Percentiles rank a stretch among this genome's conserved stretches.
phyloP scores from a whole-genome alignment of 2,329 filamentous ascomycete species.

The Herpotrichia juniperi region DNA sequence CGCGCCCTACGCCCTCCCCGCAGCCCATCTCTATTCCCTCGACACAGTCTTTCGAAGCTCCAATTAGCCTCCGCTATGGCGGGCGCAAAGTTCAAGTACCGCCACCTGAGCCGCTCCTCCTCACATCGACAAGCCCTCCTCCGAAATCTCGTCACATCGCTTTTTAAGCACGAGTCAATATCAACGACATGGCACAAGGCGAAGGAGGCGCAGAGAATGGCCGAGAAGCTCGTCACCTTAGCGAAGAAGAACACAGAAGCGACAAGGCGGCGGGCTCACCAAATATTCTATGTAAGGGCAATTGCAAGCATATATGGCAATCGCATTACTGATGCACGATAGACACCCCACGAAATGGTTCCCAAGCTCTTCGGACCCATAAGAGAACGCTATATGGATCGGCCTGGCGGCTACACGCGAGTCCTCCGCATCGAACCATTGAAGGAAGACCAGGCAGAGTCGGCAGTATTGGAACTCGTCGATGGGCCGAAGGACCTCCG shows the following conservation, averaged over 20 bases:
- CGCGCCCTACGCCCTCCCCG: neutral
- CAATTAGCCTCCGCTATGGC: constrained; percentile 65
- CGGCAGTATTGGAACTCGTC: constrained; percentile 91
- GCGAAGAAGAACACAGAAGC: constrained; percentile 93
- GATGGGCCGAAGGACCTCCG: constrained; percentile 94
- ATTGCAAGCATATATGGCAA: neutral
- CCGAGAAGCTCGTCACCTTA: constrained; percentile 91
- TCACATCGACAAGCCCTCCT: constrained; percentile 90
- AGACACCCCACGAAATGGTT: constrained; percentile 73
- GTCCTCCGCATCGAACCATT: constrained; percentile 90
- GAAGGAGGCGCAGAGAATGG: constrained; percentile 92
- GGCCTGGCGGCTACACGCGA: constrained; percentile 92
- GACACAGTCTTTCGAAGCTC: constrained; percentile 5
- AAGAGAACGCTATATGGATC: constrained; percentile 74
- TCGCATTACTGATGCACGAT: constrained; percentile 17
- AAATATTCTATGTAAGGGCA: constrained; percentile 79
- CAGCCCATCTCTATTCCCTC: neutral
- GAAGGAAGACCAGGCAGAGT: constrained; percentile 85
- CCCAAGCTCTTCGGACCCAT: constrained; percentile 90
- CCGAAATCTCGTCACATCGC: constrained; percentile 92
- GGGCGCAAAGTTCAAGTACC: constrained; percentile 84
- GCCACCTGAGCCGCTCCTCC: constrained; percentile 84
- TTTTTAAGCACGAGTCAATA: constrained; percentile 92
- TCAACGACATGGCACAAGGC: constrained; percentile 95
- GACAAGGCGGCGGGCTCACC: constrained; percentile 73